A percentile compares a stretch with the other conserved stretches of the same genome.
Evolutionary conservation across 257 asterid species (phyloP).

Genomic region (Solanum ossicruentum): DNA sequence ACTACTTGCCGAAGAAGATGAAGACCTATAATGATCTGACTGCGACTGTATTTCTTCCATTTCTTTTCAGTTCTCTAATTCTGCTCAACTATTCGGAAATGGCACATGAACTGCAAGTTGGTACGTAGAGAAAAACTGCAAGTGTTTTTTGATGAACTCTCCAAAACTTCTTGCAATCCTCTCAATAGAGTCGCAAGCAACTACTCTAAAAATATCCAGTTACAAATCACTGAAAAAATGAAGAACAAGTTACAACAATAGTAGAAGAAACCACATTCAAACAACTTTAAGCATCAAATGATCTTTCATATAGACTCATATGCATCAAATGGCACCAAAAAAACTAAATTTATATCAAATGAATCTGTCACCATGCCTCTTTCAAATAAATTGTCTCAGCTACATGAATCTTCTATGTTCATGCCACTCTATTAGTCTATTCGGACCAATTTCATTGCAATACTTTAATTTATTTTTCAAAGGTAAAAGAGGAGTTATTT

Average conservation of each 20-base stretch:
- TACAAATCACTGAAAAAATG: neutral
- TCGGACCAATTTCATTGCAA: neutral
- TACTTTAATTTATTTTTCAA: neutral
- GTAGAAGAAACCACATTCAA: neutral
- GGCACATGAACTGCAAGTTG: neutral
- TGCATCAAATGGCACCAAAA: neutral
- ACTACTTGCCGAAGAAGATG: constrained; percentile 96
- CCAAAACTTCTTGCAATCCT: neutral
- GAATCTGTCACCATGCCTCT: neutral
- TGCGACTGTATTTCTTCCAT: constrained; percentile 99
- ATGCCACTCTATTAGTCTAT: neutral
- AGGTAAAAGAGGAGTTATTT: neutral
- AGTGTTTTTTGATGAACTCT: neutral
- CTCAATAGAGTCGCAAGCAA: neutral
- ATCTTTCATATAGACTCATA: neutral
- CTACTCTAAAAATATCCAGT: neutral
- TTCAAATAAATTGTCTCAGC: neutral
- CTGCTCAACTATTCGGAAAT: neutral
- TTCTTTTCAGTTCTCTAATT: constrained; percentile 1
- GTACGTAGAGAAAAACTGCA: neutral
- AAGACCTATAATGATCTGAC: constrained; percentile 82
- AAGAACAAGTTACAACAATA: neutral
- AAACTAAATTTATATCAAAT: neutral
- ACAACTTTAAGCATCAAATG: neutral
- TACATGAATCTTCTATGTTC: neutral